Conservation (phyloP, 1,284 basidiomycete species). For the Thelephora terrestris region DNA sequence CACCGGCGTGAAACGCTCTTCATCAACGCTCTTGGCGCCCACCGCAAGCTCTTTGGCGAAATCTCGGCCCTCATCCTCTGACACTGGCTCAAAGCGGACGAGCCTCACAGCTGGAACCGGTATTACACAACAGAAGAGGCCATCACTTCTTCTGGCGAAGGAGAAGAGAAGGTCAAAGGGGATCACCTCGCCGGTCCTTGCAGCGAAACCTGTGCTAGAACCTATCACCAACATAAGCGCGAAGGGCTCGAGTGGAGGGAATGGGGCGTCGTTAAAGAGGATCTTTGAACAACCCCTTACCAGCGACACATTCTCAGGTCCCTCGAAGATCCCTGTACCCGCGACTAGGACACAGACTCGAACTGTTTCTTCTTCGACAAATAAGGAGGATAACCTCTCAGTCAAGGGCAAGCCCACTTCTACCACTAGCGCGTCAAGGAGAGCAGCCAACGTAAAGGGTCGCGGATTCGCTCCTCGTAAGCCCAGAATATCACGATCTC, state of each 20-base stretch:
- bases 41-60: slow-evolving; percentile 73
- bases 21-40: slow-evolving; percentile 56
- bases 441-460: slow-evolving; percentile 10
- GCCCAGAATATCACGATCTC: slow-evolving; percentile 68
- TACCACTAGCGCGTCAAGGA: slow-evolving; percentile 13
- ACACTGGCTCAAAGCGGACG: neutral
- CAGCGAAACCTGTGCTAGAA: slow-evolving; percentile 22
- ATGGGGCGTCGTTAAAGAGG: slow-evolving; percentile 19
- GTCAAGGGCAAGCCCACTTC: slow-evolving; percentile 6
- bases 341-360: neutral
- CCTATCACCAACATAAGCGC: slow-evolving; percentile 35
- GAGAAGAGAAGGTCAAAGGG: slow-evolving; percentile 10
- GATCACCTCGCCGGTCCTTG: too few relatives aligned
- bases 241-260: slow-evolving; percentile 6
- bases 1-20: slow-evolving; percentile 16
- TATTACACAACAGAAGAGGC: neutral
- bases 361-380: slow-evolving; percentile 19
- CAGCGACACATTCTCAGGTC: slow-evolving; percentile 15
- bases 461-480: slow-evolving; percentile 35
- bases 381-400: slow-evolving; percentile 21
- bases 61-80: slow-evolving; percentile 18
- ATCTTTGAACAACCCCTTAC: slow-evolving; percentile 47
- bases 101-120: neutral
- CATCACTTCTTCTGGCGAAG: slow-evolving; percentile 3
- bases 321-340: slow-evolving; percentile 28